Percentiles rank a stretch among this genome's conserved stretches.
phyloP scores from a whole-genome alignment of 768 basidiomycete species.

The Suillus spraguei region DNA sequence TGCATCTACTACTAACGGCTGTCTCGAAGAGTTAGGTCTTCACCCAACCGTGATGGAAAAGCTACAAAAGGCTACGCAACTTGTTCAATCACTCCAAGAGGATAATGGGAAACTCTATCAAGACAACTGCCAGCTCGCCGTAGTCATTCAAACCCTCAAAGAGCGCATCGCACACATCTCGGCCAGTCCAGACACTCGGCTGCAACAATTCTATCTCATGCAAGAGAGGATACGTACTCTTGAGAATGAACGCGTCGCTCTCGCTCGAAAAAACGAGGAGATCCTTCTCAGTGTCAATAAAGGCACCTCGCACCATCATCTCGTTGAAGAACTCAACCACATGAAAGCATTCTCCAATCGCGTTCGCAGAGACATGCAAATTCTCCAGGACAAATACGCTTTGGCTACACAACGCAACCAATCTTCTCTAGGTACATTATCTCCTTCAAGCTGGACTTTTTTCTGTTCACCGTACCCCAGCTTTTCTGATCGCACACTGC shows the following conservation, averaged over 20 bases:
- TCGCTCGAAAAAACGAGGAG: constrained; percentile 29
- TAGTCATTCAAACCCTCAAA: constrained; percentile 32
- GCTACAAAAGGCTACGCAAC: constrained; percentile 28
- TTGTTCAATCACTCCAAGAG: constrained; percentile 31
- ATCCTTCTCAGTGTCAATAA: constrained; percentile 19
- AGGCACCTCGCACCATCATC: constrained; percentile 20
- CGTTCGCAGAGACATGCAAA: constrained; percentile 21
- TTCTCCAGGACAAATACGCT: constrained; percentile 25
- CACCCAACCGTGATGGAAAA: constrained; percentile 39
- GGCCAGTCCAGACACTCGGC: constrained; percentile 21
- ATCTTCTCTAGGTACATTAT: constrained; percentile 2
- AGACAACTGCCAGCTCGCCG: constrained; percentile 39
- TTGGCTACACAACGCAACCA: not conserved
- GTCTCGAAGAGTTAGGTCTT: constrained; percentile 50
- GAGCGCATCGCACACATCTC: constrained; percentile 28
- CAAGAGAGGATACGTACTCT: constrained; percentile 30
- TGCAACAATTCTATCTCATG: constrained; percentile 21
- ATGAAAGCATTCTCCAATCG: constrained; percentile 12
- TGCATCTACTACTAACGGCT: constrained; percentile 46
- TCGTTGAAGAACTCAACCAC: constrained; percentile 20
- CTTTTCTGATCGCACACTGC: not conserved
- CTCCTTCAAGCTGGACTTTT: not conserved
- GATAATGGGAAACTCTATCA: constrained; percentile 38
- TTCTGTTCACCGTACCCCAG: not conserved
- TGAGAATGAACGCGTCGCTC: constrained; percentile 19